Conservation (phyloP, 768 basidiomycete species). For the Kwoniella heveanensis region DNA sequence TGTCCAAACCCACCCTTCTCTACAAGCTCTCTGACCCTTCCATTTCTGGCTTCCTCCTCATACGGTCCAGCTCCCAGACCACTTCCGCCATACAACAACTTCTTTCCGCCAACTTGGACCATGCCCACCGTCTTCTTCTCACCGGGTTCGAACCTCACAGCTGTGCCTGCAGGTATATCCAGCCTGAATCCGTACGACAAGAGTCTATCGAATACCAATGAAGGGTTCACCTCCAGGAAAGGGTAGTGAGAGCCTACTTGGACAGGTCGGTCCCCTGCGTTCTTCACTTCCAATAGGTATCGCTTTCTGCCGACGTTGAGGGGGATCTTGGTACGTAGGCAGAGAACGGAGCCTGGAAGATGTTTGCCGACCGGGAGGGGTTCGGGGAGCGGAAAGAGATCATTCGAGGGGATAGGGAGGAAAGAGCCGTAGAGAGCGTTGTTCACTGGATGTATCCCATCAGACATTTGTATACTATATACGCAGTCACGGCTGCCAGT, state of each 20-base stretch:
- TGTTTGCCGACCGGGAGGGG: constrained; percentile 60
- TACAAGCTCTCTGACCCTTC: constrained; percentile 56
- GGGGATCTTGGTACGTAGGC: constrained; percentile 63
- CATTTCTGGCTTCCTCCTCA: constrained; percentile 41
- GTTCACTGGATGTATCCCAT: constrained; percentile 59
- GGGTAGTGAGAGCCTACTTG: constrained; percentile 96
- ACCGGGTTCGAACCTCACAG: constrained; percentile 94
- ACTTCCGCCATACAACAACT: constrained; percentile 78
- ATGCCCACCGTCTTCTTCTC: constrained; percentile 81
- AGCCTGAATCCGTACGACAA: constrained; percentile 71
- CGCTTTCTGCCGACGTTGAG: constrained; percentile 76
- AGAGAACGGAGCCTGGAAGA: constrained; percentile 74
- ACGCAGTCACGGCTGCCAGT: too few species aligned
- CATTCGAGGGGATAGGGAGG: constrained; percentile 72
- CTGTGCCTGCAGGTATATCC: constrained; percentile 91
- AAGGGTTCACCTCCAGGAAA: constrained; percentile 84
- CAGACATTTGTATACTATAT: too few species aligned
- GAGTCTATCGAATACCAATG: constrained; percentile 77
- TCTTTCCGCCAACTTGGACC: constrained; percentile 72
- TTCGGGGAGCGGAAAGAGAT: constrained; percentile 64
- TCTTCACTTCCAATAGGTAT: constrained; percentile 74
- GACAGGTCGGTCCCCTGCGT: constrained; percentile 89
- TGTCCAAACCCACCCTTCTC: constrained; percentile 69
- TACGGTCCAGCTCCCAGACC: constrained; percentile 64
- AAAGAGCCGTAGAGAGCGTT: constrained; percentile 95